Base-by-base conservation (phyloP, 345 rosid genomes). In the Gossypium australe region DNA sequence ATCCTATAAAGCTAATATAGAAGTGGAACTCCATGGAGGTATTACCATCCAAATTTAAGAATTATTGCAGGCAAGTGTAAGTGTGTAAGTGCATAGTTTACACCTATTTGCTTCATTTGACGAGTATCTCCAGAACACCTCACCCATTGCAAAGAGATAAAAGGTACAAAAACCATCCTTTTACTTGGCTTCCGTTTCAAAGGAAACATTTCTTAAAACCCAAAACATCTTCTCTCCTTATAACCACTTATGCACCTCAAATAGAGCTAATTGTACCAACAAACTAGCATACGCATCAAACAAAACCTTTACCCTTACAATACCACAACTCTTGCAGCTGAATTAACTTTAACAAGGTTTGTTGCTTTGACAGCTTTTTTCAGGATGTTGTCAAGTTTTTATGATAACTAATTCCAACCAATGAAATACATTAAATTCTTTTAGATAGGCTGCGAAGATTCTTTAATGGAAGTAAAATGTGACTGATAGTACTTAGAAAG, bases 401-500 rank as follows among this genome's bases (percentile, higher is more conserved):
- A 24, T 48, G 38, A 48, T 48, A 76, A 41, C 41, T 11, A 17
- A 68, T 63, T 14, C 63, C 79, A 53, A 60, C 27, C 17, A 16
- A 13, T 53, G 17, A 70, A 62, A 67, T 57, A 67, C 44, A 20
- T 20, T 53, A 70, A 49, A 25, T 49, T 51, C 70, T 51, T 58
- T 14, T 7, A 56, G 48, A 62, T 22, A 60, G 20, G 52, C 18
- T 11, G 57, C 3, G n/a, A 51, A 22, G 43, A 12, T 74, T 74
- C 76, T 70, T 58, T 64, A 49, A 41, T 14, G 25, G 2, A 77
- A 73, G 76, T 55, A 75, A 53, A 52, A 9, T 70, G 57, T 45
- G 68, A 69, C 75, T 41, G 49, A 20, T 13, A 75, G 49, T 44
- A 67, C 76, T 45, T 53, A 0, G 14, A 27, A 71, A 44, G 78